Base-by-base conservation (phyloP, 23 red algal species). In the Gracilaria vermiculophylla region DNA sequence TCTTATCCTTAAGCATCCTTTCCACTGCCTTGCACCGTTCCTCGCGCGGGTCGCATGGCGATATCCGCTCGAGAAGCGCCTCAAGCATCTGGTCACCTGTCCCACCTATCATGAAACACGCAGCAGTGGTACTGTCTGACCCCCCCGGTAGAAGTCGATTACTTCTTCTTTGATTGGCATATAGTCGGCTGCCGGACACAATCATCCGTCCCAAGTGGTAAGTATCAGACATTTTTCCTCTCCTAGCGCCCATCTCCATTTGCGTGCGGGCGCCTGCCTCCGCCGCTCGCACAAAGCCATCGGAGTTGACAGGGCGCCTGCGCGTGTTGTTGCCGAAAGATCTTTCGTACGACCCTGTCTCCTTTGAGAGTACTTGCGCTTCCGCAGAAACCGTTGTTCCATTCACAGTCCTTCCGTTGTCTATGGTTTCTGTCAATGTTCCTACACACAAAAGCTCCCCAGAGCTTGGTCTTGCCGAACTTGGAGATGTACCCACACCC, bases 1-100 rank as follows among this genome's bases (percentile, higher is more conserved):
- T 77, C 83, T 88, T 75, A 20, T 88, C 83, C 83, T 88, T 88
- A 16, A 75, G 66, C 43, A 88, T 69, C 35, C 83, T 65, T 43
- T 88, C 83, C 45, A 77, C 83, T 11, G 69, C 83, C 53, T 88
- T 75, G 48, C 83, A 85, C 10, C 80, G 56, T 44, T 85, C 80
- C 27, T 85, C 80, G 2, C 83, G 2, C 19, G 83, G 65, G 45
- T 77, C 83, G 35, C 83, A 77, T 1, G 83, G 83, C 15, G 66
- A 76, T 20, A 88, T 45, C n/a, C 52, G 28, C 27, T 53, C 67
- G 14, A 88, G 24, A 3, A 75, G 47, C 27, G 62, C 31, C 34
- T 20, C 29, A 13, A 88, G 69, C 49, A 24, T 41, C 23, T 32
- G 16, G 62, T 88, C 83, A 9, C 35, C 15, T 1, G 83, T 88